Base-by-base conservation (phyloP, 306 rosid genomes). In the Mucuna pruriens region DNA sequence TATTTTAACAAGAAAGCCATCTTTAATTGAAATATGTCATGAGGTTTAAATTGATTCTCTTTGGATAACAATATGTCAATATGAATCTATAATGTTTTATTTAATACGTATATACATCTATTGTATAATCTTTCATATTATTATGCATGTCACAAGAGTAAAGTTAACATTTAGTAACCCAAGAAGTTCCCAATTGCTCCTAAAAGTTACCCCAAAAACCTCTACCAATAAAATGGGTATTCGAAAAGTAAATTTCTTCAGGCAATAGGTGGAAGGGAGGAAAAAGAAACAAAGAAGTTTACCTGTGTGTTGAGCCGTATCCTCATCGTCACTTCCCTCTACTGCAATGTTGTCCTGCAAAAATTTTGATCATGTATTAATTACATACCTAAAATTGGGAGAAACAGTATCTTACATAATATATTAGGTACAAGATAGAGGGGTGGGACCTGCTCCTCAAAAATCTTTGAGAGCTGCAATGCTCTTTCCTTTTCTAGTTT, bases 241-340 rank as follows among this genome's bases (percentile, higher is more conserved):
- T 70, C 49, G 10, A 31, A 46, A 51, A 33, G 29, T 20, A 40
- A 62, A 63, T 40, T 42, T 6, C n/a, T 42, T 31, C n/a, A 13
- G 17, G 34, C 20, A 17, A 51, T 10, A 76, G 13, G 45, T 3
- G 33, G 22, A 31, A 61, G 36, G 15, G 55, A 22, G 7, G 16
- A 34, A 61, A 22, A 76, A 71, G 66, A 42, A 46, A 36, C 46
- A 72, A 74, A 74, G 82, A 45, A 76, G 20, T 26, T 63, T 90
- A 95, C 98, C 83, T 25, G 83, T 72, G 57, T 79, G 84, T 36
- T 76, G 86, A 16, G 84, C 52, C 65, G 85, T 68, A 85, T 84
- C 92, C 86, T 90, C 99, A 36, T 89, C 96, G 1, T 93, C 99
- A 73, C 98, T 95, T 79, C 83, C 97, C 48, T 86, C 97, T 79